Base-by-base conservation (phyloP, 2,329 filamentous ascomycete species). In the Penicillium verrucosum region DNA sequence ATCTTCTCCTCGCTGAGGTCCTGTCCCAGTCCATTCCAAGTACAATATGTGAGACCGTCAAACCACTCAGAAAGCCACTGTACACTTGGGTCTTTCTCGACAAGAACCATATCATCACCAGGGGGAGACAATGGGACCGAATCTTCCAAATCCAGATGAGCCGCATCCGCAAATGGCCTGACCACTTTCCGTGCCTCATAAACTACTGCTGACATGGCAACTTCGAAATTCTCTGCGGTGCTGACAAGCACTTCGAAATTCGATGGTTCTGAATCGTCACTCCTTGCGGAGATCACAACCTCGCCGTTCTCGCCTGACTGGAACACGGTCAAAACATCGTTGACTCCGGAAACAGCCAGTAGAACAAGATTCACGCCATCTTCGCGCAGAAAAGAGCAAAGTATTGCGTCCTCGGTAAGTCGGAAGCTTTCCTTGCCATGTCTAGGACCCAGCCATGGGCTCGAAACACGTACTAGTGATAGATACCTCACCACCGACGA, bases 11-110 rank as follows among this genome's bases (percentile, higher is more conserved):
- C 89, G 0, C 87, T 94, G 34, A 99, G 79, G 43, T 87, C 78
- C 66, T 95, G 90, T 0, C 94, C 94, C 0, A 99, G 80, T 0
- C 87, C 89, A 69, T 97, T 99, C 94, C 94, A 99, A 0, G 94
- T 99, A 71, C 94, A 99, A 70, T 94, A 99, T 0, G 92, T 90
- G 37, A 99, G 78, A 0, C 92, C 91, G 71, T 97, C 94, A 69
- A 92, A 92, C 92, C 92, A 97, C 57, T 89, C 85, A 61, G 94
- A 86, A 47, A 90, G 77, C 91, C 91, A 96, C 69, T 78, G 74
- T 12, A 67, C 65, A 77, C 74, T 60, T 7, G 65, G 65, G 38
- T 56, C 75, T 67, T 63, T 83, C 72, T 54, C 78, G 65, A 62
- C 74, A 73, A 74, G 29, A 3, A 74, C 70, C 7, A 67, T 59